phyloP scores from a whole-genome alignment of 2,329 filamentous ascomycete genomes.

The Emergomyces orientalis region DNA sequence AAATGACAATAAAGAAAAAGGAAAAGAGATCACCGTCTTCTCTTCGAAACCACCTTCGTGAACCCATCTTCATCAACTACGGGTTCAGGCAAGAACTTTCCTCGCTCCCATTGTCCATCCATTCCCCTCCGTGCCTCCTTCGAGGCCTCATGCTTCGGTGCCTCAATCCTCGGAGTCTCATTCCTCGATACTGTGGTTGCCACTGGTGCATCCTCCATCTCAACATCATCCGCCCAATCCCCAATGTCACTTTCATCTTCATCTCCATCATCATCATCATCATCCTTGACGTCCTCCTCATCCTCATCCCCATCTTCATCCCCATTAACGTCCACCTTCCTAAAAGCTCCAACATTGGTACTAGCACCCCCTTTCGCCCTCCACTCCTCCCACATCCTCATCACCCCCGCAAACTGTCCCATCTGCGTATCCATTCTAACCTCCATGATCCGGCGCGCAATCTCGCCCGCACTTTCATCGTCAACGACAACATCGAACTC shows the following conservation, averaged over 20 bases:
- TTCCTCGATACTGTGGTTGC: slow-evolving; percentile 20
- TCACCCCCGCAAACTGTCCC: slow-evolving; percentile 57
- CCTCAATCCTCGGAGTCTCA: neutral
- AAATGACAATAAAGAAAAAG: slow-evolving; percentile 8
- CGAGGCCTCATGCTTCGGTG: neutral
- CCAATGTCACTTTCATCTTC: slow-evolving; percentile 46
- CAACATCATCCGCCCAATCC: slow-evolving; percentile 46
- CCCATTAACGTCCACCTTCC: slow-evolving; percentile 25
- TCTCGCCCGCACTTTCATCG: slow-evolving; percentile 69
- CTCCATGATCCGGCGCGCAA: slow-evolving; percentile 63
- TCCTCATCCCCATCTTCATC: slow-evolving; percentile 40
- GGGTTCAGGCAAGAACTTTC: slow-evolving; percentile 52
- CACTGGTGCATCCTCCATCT: slow-evolving; percentile 61
- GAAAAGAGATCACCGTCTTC: slow-evolving; percentile 39
- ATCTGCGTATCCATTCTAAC: slow-evolving; percentile 55
- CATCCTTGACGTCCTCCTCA: slow-evolving; percentile 31
- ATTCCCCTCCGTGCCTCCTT: neutral
- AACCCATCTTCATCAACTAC: slow-evolving; percentile 77
- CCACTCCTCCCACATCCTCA: slow-evolving; percentile 47
- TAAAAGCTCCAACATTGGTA: slow-evolving; percentile 43
- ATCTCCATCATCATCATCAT: slow-evolving; percentile 48
- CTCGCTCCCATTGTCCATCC: neutral
- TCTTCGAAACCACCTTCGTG: slow-evolving; percentile 63
- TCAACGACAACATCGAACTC: slow-evolving; percentile 92
- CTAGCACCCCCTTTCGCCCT: slow-evolving; percentile 24